These are phyloP conservation scores for Parmales sp. DNA, from an alignment of 108 stramenopile genomes.

Conservation along the genomic window DNA sequence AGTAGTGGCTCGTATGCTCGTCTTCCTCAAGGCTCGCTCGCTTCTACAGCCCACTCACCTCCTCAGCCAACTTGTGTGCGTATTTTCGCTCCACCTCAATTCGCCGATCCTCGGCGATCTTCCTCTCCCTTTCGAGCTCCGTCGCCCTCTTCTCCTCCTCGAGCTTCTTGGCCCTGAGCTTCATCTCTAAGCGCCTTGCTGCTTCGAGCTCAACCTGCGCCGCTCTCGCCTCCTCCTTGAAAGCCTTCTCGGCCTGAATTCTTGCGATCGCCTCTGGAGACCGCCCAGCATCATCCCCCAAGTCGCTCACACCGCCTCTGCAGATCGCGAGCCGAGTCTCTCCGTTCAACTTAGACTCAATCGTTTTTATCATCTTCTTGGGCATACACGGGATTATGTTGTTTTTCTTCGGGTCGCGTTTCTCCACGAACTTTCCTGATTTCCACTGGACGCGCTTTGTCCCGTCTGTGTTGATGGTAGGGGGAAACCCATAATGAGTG, in stretches of 20 bases:
- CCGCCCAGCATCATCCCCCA: constrained; percentile 19
- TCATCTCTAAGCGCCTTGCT: too few species aligned
- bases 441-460: constrained; percentile 54
- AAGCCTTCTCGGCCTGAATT: background rate
- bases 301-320: constrained; percentile 65
- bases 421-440: constrained; percentile 49
- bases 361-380: constrained; percentile 66
- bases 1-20: background rate
- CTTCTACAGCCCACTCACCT: constrained; percentile 16
- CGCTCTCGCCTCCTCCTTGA: constrained; percentile 15
- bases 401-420: constrained; percentile 61
- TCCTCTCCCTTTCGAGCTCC: constrained; percentile 14
- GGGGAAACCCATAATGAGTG: constrained; percentile 60
- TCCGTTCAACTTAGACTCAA: constrained; percentile 67
- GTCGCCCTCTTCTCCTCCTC: background rate
- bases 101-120: constrained; percentile 20
- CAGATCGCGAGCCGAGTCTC: constrained; percentile 69
- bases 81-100: constrained; percentile 3
- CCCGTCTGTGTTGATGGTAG: constrained; percentile 44
- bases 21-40: constrained; percentile 18
- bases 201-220: constrained; percentile 13
- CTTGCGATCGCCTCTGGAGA: constrained; percentile 14
- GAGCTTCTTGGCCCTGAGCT: background rate
- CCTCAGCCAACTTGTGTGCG: constrained; percentile 14
- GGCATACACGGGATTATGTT: constrained; percentile 48